Conservation (phyloP, 148 eudicot genomes). For the Dysphania ambrosioides region DNA sequence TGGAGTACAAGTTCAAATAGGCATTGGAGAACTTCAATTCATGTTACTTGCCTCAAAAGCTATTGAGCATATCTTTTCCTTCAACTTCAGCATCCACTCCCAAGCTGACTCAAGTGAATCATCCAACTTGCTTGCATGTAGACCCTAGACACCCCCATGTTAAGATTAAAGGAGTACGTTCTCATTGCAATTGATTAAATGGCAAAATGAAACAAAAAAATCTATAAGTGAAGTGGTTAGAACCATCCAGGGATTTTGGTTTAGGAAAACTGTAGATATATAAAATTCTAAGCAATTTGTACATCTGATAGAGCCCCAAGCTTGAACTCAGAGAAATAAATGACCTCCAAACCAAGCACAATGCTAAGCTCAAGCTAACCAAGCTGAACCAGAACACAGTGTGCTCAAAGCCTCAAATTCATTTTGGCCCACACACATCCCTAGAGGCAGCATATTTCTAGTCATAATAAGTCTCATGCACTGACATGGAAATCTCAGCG, state of each 20-base stretch:
- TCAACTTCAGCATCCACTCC: slow-evolving; percentile 69
- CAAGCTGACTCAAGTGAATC: slow-evolving; percentile 68
- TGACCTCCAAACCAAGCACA: background rate
- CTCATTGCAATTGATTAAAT: slow-evolving; percentile 5
- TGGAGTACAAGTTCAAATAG: background rate
- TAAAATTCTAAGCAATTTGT: background rate
- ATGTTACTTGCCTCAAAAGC: slow-evolving; percentile 71
- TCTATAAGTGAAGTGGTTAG: background rate
- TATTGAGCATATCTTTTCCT: slow-evolving; percentile 72
- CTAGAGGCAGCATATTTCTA: background rate
- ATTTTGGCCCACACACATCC: background rate
- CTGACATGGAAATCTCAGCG: background rate
- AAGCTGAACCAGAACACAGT: background rate
- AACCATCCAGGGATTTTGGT: background rate
- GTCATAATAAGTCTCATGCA: background rate
- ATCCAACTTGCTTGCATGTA: slow-evolving; percentile 56
- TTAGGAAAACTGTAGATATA: background rate
- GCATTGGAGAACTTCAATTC: slow-evolving; percentile 9
- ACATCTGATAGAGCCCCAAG: background rate
- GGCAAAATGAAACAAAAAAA: background rate
- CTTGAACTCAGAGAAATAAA: background rate
- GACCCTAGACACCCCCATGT: slow-evolving; percentile 45
- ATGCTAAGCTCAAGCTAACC: background rate
- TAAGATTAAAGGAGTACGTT: background rate
- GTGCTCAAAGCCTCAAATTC: background rate